phyloP scores from a whole-genome alignment of 306 rosid genomes.

The Ormosia emarginata region DNA sequence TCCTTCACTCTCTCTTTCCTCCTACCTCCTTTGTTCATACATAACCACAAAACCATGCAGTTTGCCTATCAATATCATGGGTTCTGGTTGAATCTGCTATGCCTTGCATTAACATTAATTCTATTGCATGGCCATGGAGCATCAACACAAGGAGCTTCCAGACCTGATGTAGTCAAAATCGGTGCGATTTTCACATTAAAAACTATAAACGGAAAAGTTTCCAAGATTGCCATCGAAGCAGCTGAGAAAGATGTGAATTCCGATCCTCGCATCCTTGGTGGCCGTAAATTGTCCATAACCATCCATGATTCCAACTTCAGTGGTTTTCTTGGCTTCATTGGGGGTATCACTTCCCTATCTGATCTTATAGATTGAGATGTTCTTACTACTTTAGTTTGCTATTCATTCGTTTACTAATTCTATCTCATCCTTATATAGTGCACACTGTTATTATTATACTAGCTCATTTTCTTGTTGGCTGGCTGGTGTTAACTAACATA shows the following conservation, averaged over 20 bases:
- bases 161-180: slow-evolving; percentile 44
- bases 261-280: slow-evolving; percentile 55
- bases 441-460: not conserved
- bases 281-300: slow-evolving; percentile 42
- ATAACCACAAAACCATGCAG: not conserved
- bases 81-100: slow-evolving; percentile 25
- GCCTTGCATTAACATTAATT: slow-evolving; percentile 30
- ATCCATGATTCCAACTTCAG: slow-evolving; percentile 66
- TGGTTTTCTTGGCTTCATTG: slow-evolving; percentile 62
- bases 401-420: not conserved
- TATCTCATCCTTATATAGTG: not conserved
- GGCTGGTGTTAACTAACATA: not conserved
- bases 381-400: not conserved
- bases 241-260: slow-evolving; percentile 75
- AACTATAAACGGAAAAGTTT: slow-evolving; percentile 61
- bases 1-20: not conserved
- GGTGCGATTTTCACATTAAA: slow-evolving; percentile 67
- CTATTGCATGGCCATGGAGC: slow-evolving; percentile 28
- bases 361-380: no score
- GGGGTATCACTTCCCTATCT: slow-evolving; percentile 30
- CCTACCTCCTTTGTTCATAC: not conserved
- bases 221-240: slow-evolving; percentile 63
- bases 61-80: not conserved
- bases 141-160: slow-evolving; percentile 27
- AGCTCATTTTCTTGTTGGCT: not conserved